Evolutionary conservation across 1,139 yeast genomes (phyloP).

Genomic region (Taphrina confusa): DNA sequence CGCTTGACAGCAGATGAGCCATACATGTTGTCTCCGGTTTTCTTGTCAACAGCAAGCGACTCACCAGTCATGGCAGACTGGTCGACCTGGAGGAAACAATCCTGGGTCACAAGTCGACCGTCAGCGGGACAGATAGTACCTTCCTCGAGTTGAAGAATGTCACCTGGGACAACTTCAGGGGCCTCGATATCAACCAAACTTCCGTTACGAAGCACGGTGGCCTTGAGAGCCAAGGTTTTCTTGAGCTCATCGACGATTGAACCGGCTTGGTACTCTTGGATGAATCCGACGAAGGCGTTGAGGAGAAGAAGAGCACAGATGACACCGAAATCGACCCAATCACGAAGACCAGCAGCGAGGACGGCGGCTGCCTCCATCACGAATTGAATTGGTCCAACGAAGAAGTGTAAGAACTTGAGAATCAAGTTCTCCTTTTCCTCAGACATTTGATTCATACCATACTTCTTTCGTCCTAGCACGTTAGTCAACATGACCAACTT

Average conservation of each 20-base stretch:
- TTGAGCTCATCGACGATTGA: constrained; percentile 53
- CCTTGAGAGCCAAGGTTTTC: constrained; percentile 52
- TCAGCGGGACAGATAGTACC: constrained; percentile 86
- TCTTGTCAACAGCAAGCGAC: constrained; percentile 93
- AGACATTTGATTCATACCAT: constrained; percentile 90
- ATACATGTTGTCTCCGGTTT: constrained; percentile 81
- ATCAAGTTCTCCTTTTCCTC: constrained; percentile 85
- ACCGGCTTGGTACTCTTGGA: constrained; percentile 79
- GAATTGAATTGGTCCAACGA: constrained; percentile 97
- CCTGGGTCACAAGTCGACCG: constrained; percentile 89
- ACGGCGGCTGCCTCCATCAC: constrained; percentile 98
- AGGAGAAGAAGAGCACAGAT: constrained; percentile 83
- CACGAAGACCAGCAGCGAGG: constrained; percentile 96
- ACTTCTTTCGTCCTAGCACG: constrained; percentile 67
- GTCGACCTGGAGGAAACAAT: constrained; percentile 86
- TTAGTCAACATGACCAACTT: background rate
- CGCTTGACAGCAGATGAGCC: constrained; percentile 95
- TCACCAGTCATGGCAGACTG: constrained; percentile 99
- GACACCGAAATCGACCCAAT: constrained; percentile 99
- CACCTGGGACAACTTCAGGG: constrained; percentile 77
- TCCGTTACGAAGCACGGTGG: constrained; percentile 70
- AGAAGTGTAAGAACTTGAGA: constrained; percentile 85
- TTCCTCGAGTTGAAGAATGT: constrained; percentile 72
- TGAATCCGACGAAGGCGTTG: constrained; percentile 94
- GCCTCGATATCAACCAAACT: constrained; percentile 62